Evolutionary conservation across 371 early-diverging fungal species (phyloP).

Genomic region (Lichtheimia hyalospora): DNA sequence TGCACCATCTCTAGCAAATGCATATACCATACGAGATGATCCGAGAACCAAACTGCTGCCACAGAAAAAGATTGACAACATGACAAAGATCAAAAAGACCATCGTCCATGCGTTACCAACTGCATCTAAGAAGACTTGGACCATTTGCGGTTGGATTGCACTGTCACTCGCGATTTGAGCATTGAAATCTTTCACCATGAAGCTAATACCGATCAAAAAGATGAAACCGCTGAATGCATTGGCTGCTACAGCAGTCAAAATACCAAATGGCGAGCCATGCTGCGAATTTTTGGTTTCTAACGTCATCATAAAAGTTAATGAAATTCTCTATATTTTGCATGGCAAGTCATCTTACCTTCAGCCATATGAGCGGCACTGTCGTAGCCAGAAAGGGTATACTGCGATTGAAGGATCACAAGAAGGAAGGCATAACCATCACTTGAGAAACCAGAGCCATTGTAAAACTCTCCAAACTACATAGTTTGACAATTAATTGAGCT

Average conservation of each 20-base stretch:
- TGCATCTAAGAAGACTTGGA: constrained; percentile 66
- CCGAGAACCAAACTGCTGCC: constrained; percentile 55
- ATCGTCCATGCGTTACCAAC: constrained; percentile 56
- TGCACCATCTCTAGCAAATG: constrained; percentile 75
- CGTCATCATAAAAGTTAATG: neutral
- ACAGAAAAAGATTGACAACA: constrained; percentile 58
- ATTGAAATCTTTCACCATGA: constrained; percentile 55
- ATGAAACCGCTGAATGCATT: constrained; percentile 57
- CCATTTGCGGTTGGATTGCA: constrained; percentile 55
- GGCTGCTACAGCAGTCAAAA: constrained; percentile 61
- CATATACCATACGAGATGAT: constrained; percentile 74
- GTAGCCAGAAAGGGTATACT: constrained; percentile 71
- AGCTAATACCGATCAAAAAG: constrained; percentile 56
- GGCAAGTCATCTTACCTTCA: constrained; percentile 32
- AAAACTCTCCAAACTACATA: constrained; percentile 46
- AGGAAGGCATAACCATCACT: constrained; percentile 52
- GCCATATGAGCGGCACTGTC: constrained; percentile 75
- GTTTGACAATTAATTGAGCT: constrained; percentile 4
- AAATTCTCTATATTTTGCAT: neutral
- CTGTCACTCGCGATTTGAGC: constrained; percentile 36
- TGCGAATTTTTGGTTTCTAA: constrained; percentile 66
- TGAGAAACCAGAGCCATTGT: constrained; percentile 54
- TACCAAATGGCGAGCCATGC: constrained; percentile 58
- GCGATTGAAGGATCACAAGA: constrained; percentile 58
- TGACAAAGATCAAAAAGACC: constrained; percentile 56